phyloP scores from a whole-genome alignment of 352 stramenopile species.

The Globisporangium middletonii region DNA sequence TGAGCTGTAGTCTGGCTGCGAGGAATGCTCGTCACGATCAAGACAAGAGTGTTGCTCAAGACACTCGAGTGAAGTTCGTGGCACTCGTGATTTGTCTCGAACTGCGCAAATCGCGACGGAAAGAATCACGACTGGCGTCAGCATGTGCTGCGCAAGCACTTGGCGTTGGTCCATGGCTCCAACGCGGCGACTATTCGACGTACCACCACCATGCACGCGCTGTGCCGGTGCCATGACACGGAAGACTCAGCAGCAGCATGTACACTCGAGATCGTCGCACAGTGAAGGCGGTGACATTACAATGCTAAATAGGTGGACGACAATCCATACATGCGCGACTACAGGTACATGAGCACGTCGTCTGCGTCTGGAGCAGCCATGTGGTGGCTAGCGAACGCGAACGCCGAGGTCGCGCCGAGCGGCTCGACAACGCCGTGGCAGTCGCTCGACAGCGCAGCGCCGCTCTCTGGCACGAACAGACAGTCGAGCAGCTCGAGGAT shows the following conservation, averaged over 20 bases:
- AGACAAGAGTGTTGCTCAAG: too few species aligned
- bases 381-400: not conserved
- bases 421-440: not conserved
- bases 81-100: not conserved
- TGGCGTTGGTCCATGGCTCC: not conserved
- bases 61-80: not conserved
- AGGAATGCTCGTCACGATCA: too few species aligned
- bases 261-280: too few species aligned
- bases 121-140: not conserved
- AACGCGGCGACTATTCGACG: too few species aligned
- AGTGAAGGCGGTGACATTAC: too few species aligned
- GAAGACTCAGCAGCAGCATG: too few species aligned
- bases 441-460: not conserved
- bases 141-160: not conserved
- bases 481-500: conserved; percentile 18
- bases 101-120: not conserved
- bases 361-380: not conserved
- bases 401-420: not conserved
- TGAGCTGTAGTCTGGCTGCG: too few species aligned
- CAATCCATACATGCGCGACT: too few species aligned
- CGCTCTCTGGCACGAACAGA: conserved; percentile 6
- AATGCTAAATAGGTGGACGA: too few species aligned
- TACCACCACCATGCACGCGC: too few species aligned
- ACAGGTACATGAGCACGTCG: too few species aligned
- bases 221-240: too few species aligned